Base-by-base conservation (phyloP, 306 rosid genomes). In the Astragalus membranaceus region DNA sequence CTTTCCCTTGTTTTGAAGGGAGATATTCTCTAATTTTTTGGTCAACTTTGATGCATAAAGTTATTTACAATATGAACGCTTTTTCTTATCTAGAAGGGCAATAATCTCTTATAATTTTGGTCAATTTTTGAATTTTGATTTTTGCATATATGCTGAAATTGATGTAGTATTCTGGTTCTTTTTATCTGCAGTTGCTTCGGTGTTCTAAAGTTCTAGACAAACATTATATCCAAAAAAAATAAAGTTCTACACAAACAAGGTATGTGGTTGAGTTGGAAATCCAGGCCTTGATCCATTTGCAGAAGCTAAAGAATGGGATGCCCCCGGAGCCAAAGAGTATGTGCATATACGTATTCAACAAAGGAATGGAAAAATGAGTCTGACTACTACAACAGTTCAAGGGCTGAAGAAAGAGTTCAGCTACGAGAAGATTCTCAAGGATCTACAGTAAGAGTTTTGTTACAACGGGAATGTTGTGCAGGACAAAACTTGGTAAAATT, bases 391-490 rank as follows among this genome's bases (percentile, higher is more conserved):
- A n/a, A n/a, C 98, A 1, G 98, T 92, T 8, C 98, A 92, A 54
- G 96, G 98, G 61, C 83, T 92, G 84, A 87, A 79, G 78, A 84
- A 81, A n/a, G 82, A 83, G 7, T 89, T 64, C 79, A 86, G 92
- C 85, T 87, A 89, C 96, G 89, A 86, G 50, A 92, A 86, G 84
- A 87, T 89, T 67, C 95, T 89, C 5, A 92, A 92, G 64, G 95
- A 89, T 44, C 81, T 92, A 6, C 89, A 92, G 86, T 89, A 84
- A 55, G 92, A 81, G 46, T 89, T 92, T 44, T 92, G 96, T 67
- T 92, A 96, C 82, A 92, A 92, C 83, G 98, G 98, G 29, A 89
- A 89, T 75, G 98, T 92, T n/a, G 98, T 92, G 52, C 90, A 86
- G 72, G 98, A 92, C 72, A 92, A 89, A 83, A 41, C 78, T 89